These are phyloP conservation scores for Fusarium falciforme DNA, from an alignment of 2,329 filamentous ascomycete species.

Conservation along the genomic window DNA sequence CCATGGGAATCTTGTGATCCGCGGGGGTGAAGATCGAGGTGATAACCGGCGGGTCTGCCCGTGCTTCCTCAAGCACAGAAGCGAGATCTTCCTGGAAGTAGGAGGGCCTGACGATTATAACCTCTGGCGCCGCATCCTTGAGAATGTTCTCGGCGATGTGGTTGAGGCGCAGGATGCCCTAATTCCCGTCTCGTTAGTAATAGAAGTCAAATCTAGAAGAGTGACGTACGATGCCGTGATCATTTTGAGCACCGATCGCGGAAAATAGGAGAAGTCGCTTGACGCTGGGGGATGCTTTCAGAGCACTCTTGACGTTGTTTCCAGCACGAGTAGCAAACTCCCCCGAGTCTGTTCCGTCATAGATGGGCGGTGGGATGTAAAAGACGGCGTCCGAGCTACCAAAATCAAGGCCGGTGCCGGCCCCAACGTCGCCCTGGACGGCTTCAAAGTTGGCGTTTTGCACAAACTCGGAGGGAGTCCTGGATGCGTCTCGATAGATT, in stretches of 20 bases:
- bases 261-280: constrained; percentile 42
- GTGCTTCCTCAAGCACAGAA: constrained; percentile 24
- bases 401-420: constrained; percentile 42
- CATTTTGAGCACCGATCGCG: constrained; percentile 44
- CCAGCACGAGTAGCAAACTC: constrained; percentile 41
- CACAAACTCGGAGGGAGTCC: constrained; percentile 44
- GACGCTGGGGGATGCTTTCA: constrained; percentile 15
- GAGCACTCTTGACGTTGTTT: constrained; percentile 35
- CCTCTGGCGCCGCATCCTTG: constrained; percentile 20
- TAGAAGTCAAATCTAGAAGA: rapidly evolving
- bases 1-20: constrained; percentile 47
- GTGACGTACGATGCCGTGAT: constrained; percentile 39
- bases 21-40: constrained; percentile 40
- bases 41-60: constrained; percentile 36
- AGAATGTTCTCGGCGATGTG: constrained; percentile 33
- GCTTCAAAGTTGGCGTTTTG: constrained; percentile 42
- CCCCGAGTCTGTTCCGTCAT: constrained; percentile 36
- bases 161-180: constrained; percentile 43
- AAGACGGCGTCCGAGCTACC: constrained; percentile 44
- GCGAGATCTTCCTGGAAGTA: constrained; percentile 39
- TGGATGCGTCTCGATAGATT: constrained; percentile 45
- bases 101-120: constrained; percentile 32
- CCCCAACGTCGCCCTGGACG: constrained; percentile 43
- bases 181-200: background rate
- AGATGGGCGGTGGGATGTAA: constrained; percentile 47